These are phyloP conservation scores for Kurtzmaniella quercitrusa DNA, from an alignment of 1,139 yeast genomes.

Conservation along the genomic window DNA sequence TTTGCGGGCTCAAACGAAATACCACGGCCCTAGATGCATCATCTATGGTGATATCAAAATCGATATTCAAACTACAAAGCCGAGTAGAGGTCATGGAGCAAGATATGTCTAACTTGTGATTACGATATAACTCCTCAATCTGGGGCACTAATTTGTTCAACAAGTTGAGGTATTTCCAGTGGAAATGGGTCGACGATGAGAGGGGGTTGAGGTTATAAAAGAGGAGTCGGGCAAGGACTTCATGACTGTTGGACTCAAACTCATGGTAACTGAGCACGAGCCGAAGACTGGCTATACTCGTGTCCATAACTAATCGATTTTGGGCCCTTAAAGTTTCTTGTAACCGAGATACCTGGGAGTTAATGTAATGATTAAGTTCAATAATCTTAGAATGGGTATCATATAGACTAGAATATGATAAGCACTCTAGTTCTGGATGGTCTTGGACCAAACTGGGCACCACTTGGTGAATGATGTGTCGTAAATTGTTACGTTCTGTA, in stretches of 20 bases:
- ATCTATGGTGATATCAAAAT: constrained; percentile 6
- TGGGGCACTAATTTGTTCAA: constrained; percentile 30
- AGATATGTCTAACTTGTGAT: background rate
- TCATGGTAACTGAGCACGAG: constrained; percentile 6
- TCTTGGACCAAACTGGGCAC: constrained; percentile 17
- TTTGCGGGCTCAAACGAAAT: background rate
- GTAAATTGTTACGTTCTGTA: constrained; percentile 51
- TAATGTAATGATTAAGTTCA: constrained; percentile 13
- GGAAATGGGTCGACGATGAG: constrained; percentile 39
- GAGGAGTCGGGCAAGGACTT: constrained; percentile 29
- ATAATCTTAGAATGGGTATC: constrained; percentile 13
- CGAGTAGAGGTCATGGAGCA: background rate
- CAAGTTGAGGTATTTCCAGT: constrained; percentile 44
- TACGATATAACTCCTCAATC: constrained; percentile 11
- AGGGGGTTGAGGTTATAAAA: constrained; percentile 28
- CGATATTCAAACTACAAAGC: constrained; percentile 1
- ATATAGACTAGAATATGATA: constrained; percentile 13
- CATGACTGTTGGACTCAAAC: constrained; percentile 12
- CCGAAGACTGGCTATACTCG: constrained; percentile 8
- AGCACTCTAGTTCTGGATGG: constrained; percentile 11
- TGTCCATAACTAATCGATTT: constrained; percentile 5
- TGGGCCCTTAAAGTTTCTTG: constrained; percentile 7
- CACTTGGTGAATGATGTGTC: constrained; percentile 28
- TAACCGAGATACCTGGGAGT: constrained; percentile 10
- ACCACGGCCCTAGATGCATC: constrained; percentile 3